Conservation (phyloP, 495 filamentous ascomycete genomes). For the Daldinia bambusicola region DNA sequence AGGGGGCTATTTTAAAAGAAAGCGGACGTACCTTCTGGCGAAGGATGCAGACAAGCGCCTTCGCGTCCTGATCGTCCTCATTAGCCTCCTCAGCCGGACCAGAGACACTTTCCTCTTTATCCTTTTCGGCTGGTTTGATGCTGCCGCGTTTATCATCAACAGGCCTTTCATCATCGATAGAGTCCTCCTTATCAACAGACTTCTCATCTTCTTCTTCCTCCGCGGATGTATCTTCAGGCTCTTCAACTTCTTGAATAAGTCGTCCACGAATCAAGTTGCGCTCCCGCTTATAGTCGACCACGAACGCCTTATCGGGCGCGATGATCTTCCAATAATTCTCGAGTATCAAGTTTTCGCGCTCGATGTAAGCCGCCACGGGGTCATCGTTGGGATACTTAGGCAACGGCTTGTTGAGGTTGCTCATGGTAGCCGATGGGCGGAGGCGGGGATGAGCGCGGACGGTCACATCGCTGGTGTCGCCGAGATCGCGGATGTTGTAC, state of each 20-base stretch:
- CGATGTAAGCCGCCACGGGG: conserved; percentile 15
- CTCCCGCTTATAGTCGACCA: not conserved
- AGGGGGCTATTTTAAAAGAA: not conserved
- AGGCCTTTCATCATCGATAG: not conserved
- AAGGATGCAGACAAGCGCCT: not conserved
- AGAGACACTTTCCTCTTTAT: too few relatives aligned
- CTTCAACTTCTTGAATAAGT: not conserved
- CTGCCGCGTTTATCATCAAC: not conserved
- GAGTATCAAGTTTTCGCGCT: not conserved
- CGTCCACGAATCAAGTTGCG: not conserved
- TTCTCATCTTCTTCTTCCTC: not conserved
- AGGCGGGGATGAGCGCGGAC: not conserved
- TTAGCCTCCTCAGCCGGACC: not conserved
- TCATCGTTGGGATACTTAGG: not conserved
- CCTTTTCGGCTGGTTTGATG: too few relatives aligned
- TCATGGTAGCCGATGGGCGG: conserved; percentile 3
- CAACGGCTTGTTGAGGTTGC: conserved; percentile 5
- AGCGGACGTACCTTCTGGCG: not conserved
- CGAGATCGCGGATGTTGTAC: not conserved
- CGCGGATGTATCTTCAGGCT: not conserved
- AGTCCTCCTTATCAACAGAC: too few relatives aligned
- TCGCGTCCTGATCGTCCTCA: not conserved
- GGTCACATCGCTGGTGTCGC: not conserved
- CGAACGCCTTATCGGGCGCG: not conserved
- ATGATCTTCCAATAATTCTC: not conserved